Evolutionary conservation across 352 stramenopile species (phyloP), one percentile per base, ranked within the genome.

Genomic region (Thraustotheca clavata): DNA sequence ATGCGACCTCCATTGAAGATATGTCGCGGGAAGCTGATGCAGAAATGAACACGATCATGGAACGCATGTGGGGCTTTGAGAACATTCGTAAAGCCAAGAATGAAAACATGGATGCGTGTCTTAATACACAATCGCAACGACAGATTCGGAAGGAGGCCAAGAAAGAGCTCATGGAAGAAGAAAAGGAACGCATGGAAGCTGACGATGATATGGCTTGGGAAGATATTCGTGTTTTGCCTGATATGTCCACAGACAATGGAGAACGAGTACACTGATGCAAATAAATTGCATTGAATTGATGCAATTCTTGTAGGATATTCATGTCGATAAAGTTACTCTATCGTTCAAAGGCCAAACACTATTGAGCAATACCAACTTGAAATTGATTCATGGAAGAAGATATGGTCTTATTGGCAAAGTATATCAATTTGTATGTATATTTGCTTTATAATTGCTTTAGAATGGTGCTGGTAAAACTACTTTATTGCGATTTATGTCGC

Each of bases 391-490:
- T 22, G 88, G 87, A 18, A 77, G 83, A 11, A 80, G 87, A 6
- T 96, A 98, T 70, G 92, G 94, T 63, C 80, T 98, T 22, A 91
- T 98, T 36, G 96, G 96, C 41, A 97, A 97, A 71, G 59, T 67
- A 48, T 89, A 79, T 81, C 26, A 7, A 65, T 69, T 35, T 1
- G 20, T 18, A 20, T 12, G 14, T 16, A 12, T 24, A 31, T 27
- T 9, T 29, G 12, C 48, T 33, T 68, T 33, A 8, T 67, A 7
- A 22, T 46, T 63, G 9, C 24, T 47, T 39, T 65, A 55, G 73
- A 92, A 95, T 69, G 83, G 83, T 31, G 76, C 76, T 3, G 91
- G 91, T 16, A 98, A 98, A 71, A 98, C 95, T 40, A 99, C 96
- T 24, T 73, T 99, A 31, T 72, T 99, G 27, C 88, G 95, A 49